Percentiles rank a stretch among this genome's conserved stretches.
Evolutionary conservation across 2,329 filamentous ascomycete species (phyloP).

Genomic region (Neopestalotiopsis sp.): DNA sequence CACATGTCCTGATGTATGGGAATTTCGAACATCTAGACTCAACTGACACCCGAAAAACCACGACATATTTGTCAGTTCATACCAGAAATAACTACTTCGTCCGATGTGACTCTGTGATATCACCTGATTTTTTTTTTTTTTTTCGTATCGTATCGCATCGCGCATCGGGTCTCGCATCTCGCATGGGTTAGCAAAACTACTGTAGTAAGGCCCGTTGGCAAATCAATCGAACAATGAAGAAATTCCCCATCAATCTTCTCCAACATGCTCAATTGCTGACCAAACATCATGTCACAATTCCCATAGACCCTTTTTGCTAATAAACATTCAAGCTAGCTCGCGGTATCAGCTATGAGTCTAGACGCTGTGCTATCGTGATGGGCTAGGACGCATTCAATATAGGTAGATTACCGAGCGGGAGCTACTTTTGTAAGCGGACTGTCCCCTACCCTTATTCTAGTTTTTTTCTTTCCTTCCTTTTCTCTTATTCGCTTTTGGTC

Average conservation of each 20-base stretch:
- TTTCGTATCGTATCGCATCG: not conserved
- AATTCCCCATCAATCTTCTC: not conserved
- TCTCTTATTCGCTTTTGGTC: not conserved
- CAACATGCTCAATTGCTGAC: not conserved
- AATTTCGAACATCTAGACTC: not conserved
- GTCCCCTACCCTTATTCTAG: constrained; percentile 2
- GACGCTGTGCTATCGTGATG: not conserved
- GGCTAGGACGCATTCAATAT: not conserved
- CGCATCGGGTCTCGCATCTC: not conserved
- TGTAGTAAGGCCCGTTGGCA: no score
- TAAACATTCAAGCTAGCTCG: not conserved
- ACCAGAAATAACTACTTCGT: not conserved
- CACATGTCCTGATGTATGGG: not conserved
- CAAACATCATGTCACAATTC: not conserved
- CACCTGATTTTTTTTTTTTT: not conserved
- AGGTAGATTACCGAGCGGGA: not conserved
- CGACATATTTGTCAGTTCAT: not conserved
- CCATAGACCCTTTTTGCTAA: not conserved
- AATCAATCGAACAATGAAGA: not conserved
- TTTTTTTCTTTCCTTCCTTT: not conserved
- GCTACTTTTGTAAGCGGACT: not conserved
- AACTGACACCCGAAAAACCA: no score
- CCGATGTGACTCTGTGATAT: not conserved
- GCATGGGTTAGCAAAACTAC: no score
- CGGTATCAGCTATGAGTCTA: not conserved